These are phyloP conservation scores for Fusarium clavum DNA, from an alignment of 2,329 filamentous ascomycete species.

Conservation along the genomic window DNA sequence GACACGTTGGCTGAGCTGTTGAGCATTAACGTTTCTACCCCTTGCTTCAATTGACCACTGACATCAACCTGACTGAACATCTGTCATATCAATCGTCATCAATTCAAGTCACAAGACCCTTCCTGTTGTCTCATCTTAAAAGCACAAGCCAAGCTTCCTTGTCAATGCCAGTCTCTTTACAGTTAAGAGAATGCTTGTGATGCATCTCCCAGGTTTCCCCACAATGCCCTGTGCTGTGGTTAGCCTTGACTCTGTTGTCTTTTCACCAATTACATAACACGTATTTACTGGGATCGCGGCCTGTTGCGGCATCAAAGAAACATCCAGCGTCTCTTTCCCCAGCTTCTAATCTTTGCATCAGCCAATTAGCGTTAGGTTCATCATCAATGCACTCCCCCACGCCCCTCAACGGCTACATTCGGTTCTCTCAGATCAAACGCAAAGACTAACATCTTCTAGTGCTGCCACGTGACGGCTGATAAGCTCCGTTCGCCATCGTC, in stretches of 20 bases:
- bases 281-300: conserved; percentile 34
- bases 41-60: background rate
- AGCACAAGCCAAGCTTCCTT: conserved; percentile 18
- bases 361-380: conserved; percentile 23
- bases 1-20: background rate
- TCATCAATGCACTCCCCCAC: conserved; percentile 4
- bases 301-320: conserved; percentile 39
- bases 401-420: conserved; percentile 44
- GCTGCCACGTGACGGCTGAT: conserved; percentile 45
- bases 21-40: background rate
- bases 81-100: conserved; percentile 10
- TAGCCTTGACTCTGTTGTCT: background rate
- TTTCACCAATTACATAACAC: conserved; percentile 38
- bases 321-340: conserved; percentile 7
- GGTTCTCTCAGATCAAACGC: conserved; percentile 20
- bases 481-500: conserved; percentile 37
- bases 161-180: conserved; percentile 9
- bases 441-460: conserved; percentile 7
- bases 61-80: no score
- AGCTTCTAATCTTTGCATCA: conserved; percentile 27
- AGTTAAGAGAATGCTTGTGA: conserved; percentile 29
- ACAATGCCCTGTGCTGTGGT: conserved; percentile 27
- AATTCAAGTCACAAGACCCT: conserved; percentile 26
- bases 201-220: conserved; percentile 37
- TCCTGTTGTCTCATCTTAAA: background rate